Evolutionary conservation across 768 basidiomycete species (phyloP), one percentile per base, ranked within the genome.

Genomic region (Fomitopsis serialis): DNA sequence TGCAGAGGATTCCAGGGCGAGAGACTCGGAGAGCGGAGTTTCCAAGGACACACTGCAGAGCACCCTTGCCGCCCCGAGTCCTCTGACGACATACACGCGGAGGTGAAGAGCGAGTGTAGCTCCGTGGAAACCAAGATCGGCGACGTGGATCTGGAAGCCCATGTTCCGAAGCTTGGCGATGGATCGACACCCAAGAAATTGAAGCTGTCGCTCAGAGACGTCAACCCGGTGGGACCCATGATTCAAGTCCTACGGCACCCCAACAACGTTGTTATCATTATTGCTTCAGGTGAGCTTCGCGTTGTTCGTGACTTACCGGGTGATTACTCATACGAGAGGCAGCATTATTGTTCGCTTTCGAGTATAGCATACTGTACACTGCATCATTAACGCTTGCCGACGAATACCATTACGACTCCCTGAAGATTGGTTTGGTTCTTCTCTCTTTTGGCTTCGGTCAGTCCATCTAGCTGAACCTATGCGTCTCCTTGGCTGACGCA

Each of bases 351-450:
- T 94, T 88, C 61, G 86, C 82, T 0, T 84, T 82, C 47, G 78
- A 74, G 34, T 93, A 87, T 66, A 74, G 80, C 42, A 74, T 94
- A 34, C 70, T 80, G 2, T 95, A 92, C 64, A 89, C 89, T 0
- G 81, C 82, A 13, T 77, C 89, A 6, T 76, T 87, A 54, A 91
- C 87, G 1, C 74, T 95, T 12, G 77, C 72, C 7, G 65, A 68
- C 25, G 68, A 74, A 1, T 95, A 95, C 61, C 64, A 75, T 22
- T 92, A 86, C 65, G 72, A 79, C 44, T 72, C 92, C 0, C 70
- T 94, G 3, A 73, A 81, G 42, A 81, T 89, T 45, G 93, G 93
- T 4, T 66, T 93, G 24, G 81, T 92, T 7, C 78, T 93, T 3
- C 77, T 97, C 10, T 68, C 86, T 0, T 88, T 83, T 58, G 92